Conservation (phyloP, 2,329 filamentous ascomycete genomes). For the Fusarium succisae region DNA sequence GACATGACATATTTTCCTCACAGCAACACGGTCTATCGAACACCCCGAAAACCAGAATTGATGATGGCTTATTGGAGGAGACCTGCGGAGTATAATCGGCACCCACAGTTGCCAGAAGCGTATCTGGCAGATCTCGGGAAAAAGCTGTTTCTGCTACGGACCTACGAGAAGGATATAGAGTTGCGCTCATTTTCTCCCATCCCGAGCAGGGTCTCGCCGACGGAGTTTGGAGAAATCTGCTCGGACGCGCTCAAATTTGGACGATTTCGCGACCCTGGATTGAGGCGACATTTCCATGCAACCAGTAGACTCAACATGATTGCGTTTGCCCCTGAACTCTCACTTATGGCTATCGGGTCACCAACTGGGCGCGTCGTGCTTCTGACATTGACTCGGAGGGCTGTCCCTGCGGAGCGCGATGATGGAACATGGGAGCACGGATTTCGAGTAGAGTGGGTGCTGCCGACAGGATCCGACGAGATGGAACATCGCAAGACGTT, state of each 20-base stretch:
- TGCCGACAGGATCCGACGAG: slow-evolving; percentile 61
- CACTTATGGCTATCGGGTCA: slow-evolving; percentile 73
- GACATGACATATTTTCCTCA: slow-evolving; percentile 52
- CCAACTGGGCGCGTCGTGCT: slow-evolving; percentile 73
- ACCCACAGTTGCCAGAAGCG: slow-evolving; percentile 7
- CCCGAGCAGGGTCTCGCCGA: slow-evolving; percentile 19
- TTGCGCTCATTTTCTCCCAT: slow-evolving; percentile 49
- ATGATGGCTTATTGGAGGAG: slow-evolving; percentile 38
- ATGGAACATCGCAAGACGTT: slow-evolving; percentile 52
- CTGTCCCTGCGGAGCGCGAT: slow-evolving; percentile 30
- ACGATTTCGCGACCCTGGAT: slow-evolving; percentile 27
- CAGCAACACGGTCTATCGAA: slow-evolving; percentile 34
- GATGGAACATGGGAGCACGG: slow-evolving; percentile 49
- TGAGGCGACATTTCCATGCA: slow-evolving; percentile 44
- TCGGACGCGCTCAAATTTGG: slow-evolving; percentile 44
- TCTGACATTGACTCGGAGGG: slow-evolving; percentile 61
- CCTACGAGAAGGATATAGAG: slow-evolving; percentile 60
- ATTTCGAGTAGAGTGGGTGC: slow-evolving; percentile 64
- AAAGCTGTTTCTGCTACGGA: slow-evolving; percentile 55
- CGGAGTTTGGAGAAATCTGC: slow-evolving; percentile 47
- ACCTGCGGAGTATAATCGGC: slow-evolving; percentile 22
- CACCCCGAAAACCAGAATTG: slow-evolving; percentile 16
- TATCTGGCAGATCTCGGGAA: slow-evolving; percentile 15
- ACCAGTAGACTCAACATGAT: slow-evolving; percentile 65
- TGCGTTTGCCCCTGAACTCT: slow-evolving; percentile 73